Evolutionary conservation across 2,329 filamentous ascomycete species (phyloP).

Genomic region (Coccinonectria pachysandricola): DNA sequence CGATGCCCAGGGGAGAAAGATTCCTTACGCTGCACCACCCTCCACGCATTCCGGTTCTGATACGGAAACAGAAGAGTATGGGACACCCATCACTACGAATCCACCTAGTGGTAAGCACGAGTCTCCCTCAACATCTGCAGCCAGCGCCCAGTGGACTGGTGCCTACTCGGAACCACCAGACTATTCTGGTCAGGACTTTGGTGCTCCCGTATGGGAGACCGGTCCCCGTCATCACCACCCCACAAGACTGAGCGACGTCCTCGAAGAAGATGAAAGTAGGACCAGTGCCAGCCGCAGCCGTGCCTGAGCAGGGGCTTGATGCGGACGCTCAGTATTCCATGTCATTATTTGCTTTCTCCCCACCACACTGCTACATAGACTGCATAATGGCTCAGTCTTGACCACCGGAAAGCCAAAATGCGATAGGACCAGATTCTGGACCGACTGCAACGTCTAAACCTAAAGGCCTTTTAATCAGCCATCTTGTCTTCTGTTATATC

Average conservation of each 20-base stretch:
- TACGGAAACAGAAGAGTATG: slow-evolving; percentile 45
- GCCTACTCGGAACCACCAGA: slow-evolving; percentile 39
- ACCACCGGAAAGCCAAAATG: too few relatives aligned
- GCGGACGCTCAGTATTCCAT: slow-evolving; percentile 3
- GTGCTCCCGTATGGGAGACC: slow-evolving; percentile 62
- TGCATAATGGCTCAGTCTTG: too few relatives aligned
- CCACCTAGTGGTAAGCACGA: slow-evolving; percentile 27
- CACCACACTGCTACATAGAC: too few relatives aligned
- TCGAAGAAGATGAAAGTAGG: slow-evolving; percentile 75
- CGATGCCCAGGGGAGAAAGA: slow-evolving; percentile 50
- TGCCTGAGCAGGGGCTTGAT: slow-evolving; percentile 18
- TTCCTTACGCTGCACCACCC: slow-evolving; percentile 39
- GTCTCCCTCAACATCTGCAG: slow-evolving; percentile 19
- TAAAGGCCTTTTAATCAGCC: too few relatives aligned
- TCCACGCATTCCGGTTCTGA: slow-evolving; percentile 40
- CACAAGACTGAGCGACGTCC: slow-evolving; percentile 77
- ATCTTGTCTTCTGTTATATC: too few relatives aligned
- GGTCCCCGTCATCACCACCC: slow-evolving; percentile 76
- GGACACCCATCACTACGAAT: slow-evolving; percentile 37
- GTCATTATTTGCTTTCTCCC: too few relatives aligned
- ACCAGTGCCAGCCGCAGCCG: slow-evolving; percentile 60
- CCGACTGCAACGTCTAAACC: too few relatives aligned
- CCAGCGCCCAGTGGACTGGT: slow-evolving; percentile 30
- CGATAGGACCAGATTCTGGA: too few relatives aligned
- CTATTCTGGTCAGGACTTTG: slow-evolving; percentile 58